phyloP scores from a whole-genome alignment of 2,329 filamentous ascomycete genomes.

The Venturia effusa region DNA sequence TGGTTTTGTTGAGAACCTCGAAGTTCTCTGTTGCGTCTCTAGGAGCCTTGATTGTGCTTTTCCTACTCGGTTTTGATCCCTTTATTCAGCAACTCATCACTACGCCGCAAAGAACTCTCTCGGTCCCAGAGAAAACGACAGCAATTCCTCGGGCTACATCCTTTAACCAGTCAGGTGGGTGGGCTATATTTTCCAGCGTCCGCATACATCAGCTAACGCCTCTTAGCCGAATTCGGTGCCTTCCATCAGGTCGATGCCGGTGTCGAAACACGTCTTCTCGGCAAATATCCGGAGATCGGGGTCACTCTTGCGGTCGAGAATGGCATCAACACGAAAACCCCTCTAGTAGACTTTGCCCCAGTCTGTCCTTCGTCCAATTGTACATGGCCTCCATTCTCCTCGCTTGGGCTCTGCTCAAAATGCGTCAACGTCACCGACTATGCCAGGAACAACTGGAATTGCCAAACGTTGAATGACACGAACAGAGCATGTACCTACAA shows the following conservation, averaged over 20 bases:
- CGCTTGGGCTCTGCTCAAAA: constrained; percentile 10
- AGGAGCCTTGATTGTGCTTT: constrained; percentile 18
- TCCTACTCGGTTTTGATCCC: constrained; percentile 18
- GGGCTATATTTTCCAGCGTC: too few relatives aligned
- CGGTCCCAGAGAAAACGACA: not conserved
- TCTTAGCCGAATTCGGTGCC: not conserved
- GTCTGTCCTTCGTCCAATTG: constrained; percentile 11
- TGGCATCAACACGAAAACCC: not conserved
- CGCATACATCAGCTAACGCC: not conserved
- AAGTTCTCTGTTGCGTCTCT: constrained; percentile 16
- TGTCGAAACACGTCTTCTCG: not conserved
- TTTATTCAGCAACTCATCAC: constrained; percentile 24
- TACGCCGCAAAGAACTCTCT: constrained; percentile 18
- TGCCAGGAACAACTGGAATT: not conserved
- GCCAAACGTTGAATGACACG: not conserved
- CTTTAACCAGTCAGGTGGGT: not conserved
- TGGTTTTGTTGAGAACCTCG: constrained; percentile 8
- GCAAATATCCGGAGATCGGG: not conserved
- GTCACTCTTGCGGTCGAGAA: not conserved
- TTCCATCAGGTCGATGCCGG: constrained; percentile 15
- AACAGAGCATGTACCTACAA: not conserved
- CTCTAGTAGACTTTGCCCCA: not conserved
- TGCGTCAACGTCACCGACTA: constrained; percentile 9
- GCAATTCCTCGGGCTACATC: not conserved
- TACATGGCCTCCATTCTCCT: constrained; percentile 12